Evolutionary conservation across 768 basidiomycete genomes (phyloP), one percentile per base, ranked within the genome.

Genomic region (Lentinula edodes): DNA sequence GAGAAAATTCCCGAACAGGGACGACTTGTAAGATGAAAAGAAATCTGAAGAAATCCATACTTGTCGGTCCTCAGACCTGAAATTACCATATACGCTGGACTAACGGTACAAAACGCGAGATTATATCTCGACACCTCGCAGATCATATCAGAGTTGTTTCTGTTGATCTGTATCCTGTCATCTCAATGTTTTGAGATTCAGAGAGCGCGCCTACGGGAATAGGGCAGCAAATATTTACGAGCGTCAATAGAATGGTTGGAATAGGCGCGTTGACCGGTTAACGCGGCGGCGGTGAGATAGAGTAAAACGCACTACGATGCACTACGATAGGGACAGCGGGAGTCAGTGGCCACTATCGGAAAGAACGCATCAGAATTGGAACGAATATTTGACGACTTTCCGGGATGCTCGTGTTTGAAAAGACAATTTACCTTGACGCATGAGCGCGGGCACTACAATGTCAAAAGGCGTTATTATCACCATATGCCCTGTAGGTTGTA

Each of bases 401-500:
- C 55, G 55, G 15, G 28, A 41, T 56, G 39, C 4, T 56, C 55
- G 55, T 56, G 55, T 56, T 56, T 56, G 55, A 18, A 41, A 28
- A 43, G 38, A 54, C 8, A 41, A n/a, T 23, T 36, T n/a, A 12
- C 55, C 13, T 32, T 16, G 39, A 43, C 28, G 53, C 39, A 20
- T 39, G 55, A 43, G 55, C 20, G 39, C 41, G 41, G 41, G 23
- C 13, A 56, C 43, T n/a, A 56, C 38, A 16, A 9, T 36, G 53
- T 54, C 35, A 36, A 38, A 54, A 20, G 9, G 53, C 38, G 28
- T 52, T 32, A 36, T 36, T 34, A 52, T 36, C 28, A 34, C 51
- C 10, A 32, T 32, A 20, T 20, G 46, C 46, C 46, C n/a, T 48
- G 18, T 23, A 10, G 5, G 39, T 9, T 41, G 39, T 41, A 6